Evolutionary conservation across 1,139 yeast species (phyloP).

Genomic region (Blastobotrys buckinghamii): DNA sequence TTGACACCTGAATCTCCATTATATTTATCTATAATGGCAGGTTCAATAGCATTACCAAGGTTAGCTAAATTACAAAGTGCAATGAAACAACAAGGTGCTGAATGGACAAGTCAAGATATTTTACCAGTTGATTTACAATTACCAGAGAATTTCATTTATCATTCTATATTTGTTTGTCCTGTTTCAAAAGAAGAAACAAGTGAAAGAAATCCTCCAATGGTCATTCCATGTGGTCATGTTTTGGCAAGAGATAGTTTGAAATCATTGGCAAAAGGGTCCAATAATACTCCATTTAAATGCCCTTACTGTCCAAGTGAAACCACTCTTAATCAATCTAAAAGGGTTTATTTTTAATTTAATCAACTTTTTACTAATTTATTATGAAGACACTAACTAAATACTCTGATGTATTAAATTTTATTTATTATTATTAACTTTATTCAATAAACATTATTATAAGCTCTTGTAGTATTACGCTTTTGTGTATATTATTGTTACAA

Average conservation of each 20-base stretch:
- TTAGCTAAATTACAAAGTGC: conserved; percentile 59
- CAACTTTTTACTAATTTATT: not conserved
- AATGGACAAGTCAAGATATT: conserved; percentile 53
- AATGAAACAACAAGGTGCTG: conserved; percentile 43
- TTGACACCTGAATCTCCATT: conserved; percentile 68
- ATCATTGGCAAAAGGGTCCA: conserved; percentile 33
- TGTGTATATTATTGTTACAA: no score
- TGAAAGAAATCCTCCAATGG: conserved; percentile 51
- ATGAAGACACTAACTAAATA: no score
- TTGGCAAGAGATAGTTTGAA: conserved; percentile 48
- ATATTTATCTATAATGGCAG: conserved; percentile 61
- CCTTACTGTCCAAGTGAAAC: conserved; percentile 57
- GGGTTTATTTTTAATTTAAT: conserved; percentile 24
- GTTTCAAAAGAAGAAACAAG: conserved; percentile 81
- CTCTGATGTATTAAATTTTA: no score
- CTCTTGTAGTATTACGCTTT: no score
- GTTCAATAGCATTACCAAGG: conserved; percentile 65
- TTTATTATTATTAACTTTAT: no score
- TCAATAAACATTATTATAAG: no score
- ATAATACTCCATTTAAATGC: conserved; percentile 47
- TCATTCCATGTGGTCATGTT: conserved; percentile 60
- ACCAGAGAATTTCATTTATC: conserved; percentile 52
- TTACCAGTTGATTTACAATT: conserved; percentile 55
- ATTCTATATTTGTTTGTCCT: conserved; percentile 87
- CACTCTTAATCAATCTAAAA: conserved; percentile 25